Evolutionary conservation across 139 green algal genomes (phyloP).

Genomic region (Coelastrella sp.): DNA sequence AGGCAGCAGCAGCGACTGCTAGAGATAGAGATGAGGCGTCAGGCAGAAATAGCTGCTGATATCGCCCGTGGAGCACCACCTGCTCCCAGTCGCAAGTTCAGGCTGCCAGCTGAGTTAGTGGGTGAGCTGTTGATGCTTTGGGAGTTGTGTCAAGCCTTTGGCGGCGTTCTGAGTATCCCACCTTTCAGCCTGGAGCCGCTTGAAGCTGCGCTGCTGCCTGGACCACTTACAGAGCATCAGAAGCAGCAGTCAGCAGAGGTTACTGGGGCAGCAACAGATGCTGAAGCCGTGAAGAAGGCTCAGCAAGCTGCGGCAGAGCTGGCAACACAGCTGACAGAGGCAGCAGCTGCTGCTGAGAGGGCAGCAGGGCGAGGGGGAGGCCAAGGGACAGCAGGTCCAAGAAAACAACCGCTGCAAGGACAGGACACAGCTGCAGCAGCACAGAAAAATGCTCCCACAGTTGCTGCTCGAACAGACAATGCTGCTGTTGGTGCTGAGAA

Average conservation of each 20-base stretch:
- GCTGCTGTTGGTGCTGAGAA: not conserved
- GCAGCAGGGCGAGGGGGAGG: not conserved
- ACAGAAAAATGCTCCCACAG: not conserved
- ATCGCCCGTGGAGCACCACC: conserved; percentile 68
- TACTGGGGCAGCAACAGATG: not conserved
- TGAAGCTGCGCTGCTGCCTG: conserved; percentile 80
- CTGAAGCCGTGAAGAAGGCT: not conserved
- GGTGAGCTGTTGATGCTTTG: conserved; percentile 75
- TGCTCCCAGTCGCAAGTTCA: conserved; percentile 30
- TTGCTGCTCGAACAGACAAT: not conserved
- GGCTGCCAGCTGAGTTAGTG: conserved; percentile 64
- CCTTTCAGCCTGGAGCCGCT: conserved; percentile 75
- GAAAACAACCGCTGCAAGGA: not conserved
- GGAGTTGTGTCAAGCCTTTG: conserved; percentile 78
- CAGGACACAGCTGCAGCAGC: not conserved
- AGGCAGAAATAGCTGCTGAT: conserved; percentile 52
- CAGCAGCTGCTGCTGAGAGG: not conserved
- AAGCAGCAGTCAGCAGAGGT: not conserved
- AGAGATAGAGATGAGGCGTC: conserved; percentile 12
- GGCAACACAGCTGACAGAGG: not conserved
- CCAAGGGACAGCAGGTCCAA: not conserved
- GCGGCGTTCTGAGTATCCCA: conserved; percentile 73
- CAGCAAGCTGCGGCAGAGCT: not conserved
- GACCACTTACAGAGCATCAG: conserved; percentile 45
- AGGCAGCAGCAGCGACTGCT: conserved; percentile 16